Conservation (phyloP, 1,284 basidiomycete species). For the Boletus holoroseus region DNA sequence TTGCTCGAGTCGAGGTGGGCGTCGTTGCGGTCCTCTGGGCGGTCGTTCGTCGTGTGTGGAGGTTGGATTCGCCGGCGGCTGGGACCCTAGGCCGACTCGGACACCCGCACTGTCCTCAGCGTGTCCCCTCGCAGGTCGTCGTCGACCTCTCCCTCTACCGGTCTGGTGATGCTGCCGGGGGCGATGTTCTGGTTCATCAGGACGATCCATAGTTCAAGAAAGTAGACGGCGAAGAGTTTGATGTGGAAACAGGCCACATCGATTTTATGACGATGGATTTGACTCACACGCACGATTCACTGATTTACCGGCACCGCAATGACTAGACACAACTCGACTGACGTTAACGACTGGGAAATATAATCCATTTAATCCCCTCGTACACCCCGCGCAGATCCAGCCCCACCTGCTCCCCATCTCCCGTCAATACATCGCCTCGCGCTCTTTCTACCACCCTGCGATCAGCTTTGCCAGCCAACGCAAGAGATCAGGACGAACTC, state of each 20-base stretch:
- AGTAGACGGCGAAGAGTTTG: background rate
- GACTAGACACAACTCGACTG: background rate
- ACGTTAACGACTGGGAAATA: slow-evolving; percentile 23
- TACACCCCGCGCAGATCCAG: slow-evolving; percentile 17
- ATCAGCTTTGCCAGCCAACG: slow-evolving; percentile 8
- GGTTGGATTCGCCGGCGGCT: background rate
- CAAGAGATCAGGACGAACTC: slow-evolving; percentile 36
- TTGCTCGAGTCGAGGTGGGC: slow-evolving; percentile 1
- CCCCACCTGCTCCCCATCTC: slow-evolving; percentile 7
- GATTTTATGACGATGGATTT: slow-evolving; percentile 3
- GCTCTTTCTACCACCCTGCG: slow-evolving; percentile 14
- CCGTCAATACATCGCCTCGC: slow-evolving; percentile 18
- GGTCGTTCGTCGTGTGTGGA: background rate
- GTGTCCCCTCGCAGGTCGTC: background rate
- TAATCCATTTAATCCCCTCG: slow-evolving; percentile 23
- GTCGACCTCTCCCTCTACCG: slow-evolving; percentile 8
- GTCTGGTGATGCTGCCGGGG: background rate
- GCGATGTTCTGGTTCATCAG: background rate
- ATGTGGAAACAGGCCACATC: background rate
- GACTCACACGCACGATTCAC: slow-evolving; percentile 2
- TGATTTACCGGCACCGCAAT: background rate
- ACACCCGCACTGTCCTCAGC: background rate
- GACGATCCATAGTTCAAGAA: slow-evolving; percentile 12
- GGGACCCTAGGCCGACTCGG: background rate
- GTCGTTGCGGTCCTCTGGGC: background rate